Evolutionary conservation across 1,284 basidiomycete genomes (phyloP).

Genomic region (Ceratorhiza oryzae-sativae): DNA sequence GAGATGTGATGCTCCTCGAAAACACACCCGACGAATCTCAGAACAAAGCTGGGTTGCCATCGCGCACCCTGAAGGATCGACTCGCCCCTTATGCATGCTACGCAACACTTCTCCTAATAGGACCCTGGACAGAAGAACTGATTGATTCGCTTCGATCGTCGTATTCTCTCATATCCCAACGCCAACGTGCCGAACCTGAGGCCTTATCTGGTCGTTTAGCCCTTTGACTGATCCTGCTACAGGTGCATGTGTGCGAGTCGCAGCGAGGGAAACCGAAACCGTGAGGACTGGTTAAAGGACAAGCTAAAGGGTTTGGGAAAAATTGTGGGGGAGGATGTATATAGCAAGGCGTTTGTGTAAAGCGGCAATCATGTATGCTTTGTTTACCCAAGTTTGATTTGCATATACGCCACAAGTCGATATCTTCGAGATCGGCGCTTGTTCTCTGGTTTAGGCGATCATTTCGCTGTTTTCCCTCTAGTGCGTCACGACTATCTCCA

Average conservation of each 20-base stretch:
- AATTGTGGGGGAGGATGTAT: constrained; percentile 68
- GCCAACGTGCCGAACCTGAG: constrained; percentile 61
- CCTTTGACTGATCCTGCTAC: constrained; percentile 46
- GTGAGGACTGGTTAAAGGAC: constrained; percentile 73
- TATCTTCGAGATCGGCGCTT: constrained; percentile 29
- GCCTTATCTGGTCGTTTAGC: constrained; percentile 81
- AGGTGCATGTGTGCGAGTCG: constrained; percentile 71
- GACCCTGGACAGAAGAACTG: constrained; percentile 61
- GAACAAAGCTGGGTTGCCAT: constrained; percentile 47
- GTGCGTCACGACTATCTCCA: neutral
- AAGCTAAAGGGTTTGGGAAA: constrained; percentile 60
- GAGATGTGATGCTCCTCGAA: constrained; percentile 80
- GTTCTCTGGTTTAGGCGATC: constrained; percentile 1
- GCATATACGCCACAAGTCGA: neutral
- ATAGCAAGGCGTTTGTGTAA: constrained; percentile 62
- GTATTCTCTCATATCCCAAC: constrained; percentile 67
- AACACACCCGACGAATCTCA: constrained; percentile 47
- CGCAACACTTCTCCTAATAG: constrained; percentile 79
- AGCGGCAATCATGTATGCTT: neutral
- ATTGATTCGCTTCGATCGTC: constrained; percentile 57
- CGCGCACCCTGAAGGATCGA: constrained; percentile 63
- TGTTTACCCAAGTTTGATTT: neutral
- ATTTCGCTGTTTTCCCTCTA: neutral
- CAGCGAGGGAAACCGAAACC: constrained; percentile 72
- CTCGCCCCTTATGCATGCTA: constrained; percentile 84